Percentiles rank a stretch among this genome's conserved stretches.
These are phyloP conservation scores for Cyclotella sp. DNA, from an alignment of 108 stramenopile genomes.

Conservation along the genomic window DNA sequence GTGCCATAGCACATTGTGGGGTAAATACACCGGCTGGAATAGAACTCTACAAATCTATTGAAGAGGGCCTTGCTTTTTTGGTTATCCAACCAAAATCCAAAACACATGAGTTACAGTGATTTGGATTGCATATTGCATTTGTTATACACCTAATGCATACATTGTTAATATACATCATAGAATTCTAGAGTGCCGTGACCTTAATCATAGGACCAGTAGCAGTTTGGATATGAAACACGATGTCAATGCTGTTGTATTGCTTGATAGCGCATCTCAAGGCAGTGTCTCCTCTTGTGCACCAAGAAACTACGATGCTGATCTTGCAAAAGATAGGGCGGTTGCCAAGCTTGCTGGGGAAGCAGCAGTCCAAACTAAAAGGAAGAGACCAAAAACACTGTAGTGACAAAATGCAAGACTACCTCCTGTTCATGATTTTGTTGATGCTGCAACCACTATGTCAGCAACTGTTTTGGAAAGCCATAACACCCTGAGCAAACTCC, in stretches of 20 bases:
- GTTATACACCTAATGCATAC: too few relatives aligned
- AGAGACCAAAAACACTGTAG: neutral
- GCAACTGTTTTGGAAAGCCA: neutral
- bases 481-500: neutral
- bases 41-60: too few relatives aligned
- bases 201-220: neutral
- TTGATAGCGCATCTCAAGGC: neutral
- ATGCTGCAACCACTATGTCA: neutral
- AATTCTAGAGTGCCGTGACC: too few relatives aligned
- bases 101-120: too few relatives aligned
- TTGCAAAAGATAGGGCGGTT: neutral
- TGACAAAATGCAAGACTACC: neutral
- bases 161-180: too few relatives aligned
- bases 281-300: neutral
- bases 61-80: too few relatives aligned
- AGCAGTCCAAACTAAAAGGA: neutral
- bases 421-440: neutral
- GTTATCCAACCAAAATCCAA: too few relatives aligned
- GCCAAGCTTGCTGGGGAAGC: neutral
- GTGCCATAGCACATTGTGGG: too few relatives aligned
- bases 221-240: neutral
- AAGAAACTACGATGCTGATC: neutral
- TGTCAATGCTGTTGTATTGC: neutral
- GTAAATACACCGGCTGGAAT: too few relatives aligned
- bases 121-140: too few relatives aligned